Percentiles rank a stretch among this genome's conserved stretches.
phyloP scores from a whole-genome alignment of 805 yeast species.

The Yarrowia sp. region DNA sequence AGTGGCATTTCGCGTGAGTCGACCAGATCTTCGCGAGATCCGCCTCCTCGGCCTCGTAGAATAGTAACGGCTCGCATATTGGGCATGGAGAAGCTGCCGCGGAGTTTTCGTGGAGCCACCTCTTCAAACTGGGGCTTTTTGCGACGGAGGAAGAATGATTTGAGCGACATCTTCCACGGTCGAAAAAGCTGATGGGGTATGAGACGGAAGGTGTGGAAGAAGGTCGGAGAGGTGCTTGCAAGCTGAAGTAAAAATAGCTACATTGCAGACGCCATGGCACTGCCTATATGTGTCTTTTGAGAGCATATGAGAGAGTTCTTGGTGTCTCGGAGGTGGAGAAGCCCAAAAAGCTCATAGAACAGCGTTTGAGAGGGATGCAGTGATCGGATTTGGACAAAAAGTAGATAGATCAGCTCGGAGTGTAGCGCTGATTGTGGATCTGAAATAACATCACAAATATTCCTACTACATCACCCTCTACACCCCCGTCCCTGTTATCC shows the following conservation, averaged over 20 bases:
- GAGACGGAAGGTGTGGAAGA: too few relatives aligned
- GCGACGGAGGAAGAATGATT: constrained; percentile 19
- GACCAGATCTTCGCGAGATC: background rate
- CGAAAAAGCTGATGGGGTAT: background rate
- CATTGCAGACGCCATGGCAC: constrained; percentile 22
- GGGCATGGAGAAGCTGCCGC: constrained; percentile 27
- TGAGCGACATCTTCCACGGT: constrained; percentile 15
- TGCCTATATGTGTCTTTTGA: constrained; percentile 31
- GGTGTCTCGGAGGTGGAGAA: constrained; percentile 44
- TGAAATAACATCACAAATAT: background rate
- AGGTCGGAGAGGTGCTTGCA: too few relatives aligned
- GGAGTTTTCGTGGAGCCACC: constrained; percentile 30
- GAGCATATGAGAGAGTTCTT: constrained; percentile 34
- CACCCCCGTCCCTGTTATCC: background rate
- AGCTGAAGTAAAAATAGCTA: background rate
- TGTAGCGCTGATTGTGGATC: too few relatives aligned
- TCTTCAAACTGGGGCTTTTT: constrained; percentile 27
- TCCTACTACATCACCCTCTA: background rate
- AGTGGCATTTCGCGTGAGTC: background rate
- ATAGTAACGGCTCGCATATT: constrained; percentile 23
- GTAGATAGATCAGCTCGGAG: background rate
- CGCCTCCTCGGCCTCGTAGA: constrained; percentile 17
- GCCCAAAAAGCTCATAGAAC: background rate
- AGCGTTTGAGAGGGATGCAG: background rate
- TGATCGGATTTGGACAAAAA: background rate